Evolutionary conservation across 192 early-diverging fungal genomes (phyloP).

Genomic region (Podila epigama): DNA sequence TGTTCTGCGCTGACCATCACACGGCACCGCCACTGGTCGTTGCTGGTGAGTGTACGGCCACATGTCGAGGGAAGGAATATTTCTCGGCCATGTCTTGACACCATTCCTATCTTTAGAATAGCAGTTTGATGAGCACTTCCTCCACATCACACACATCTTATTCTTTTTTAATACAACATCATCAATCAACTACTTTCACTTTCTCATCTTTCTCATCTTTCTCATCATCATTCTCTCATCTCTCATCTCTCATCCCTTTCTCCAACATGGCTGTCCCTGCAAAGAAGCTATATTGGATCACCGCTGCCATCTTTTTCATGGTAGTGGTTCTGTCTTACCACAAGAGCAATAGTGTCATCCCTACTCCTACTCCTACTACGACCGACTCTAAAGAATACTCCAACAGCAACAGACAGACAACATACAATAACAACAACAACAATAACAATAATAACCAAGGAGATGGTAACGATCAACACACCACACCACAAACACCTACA

Average conservation of each 20-base stretch:
- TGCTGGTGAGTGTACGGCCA: too few species aligned
- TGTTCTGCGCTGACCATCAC: too few species aligned
- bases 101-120: too few species aligned
- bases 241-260: not conserved
- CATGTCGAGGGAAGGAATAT: too few species aligned
- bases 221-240: not conserved
- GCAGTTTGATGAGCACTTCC: not conserved
- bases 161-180: not conserved
- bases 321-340: constrained; percentile 37
- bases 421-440: constrained; percentile 7
- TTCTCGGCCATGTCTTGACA: too few species aligned
- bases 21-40: too few species aligned
- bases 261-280: constrained; percentile 20
- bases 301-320: constrained; percentile 24
- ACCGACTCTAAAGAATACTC: not conserved
- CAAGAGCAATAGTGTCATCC: constrained; percentile 4
- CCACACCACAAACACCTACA: not conserved
- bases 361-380: not conserved
- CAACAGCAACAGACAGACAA: not conserved
- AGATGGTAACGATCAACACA: too few species aligned
- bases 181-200: not conserved
- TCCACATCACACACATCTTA: not conserved
- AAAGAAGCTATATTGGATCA: constrained; percentile 32
- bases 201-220: not conserved
- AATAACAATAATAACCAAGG: constrained; percentile 13